phyloP scores from a whole-genome alignment of 345 rosid genomes.

The Bruguiera parviflora region DNA sequence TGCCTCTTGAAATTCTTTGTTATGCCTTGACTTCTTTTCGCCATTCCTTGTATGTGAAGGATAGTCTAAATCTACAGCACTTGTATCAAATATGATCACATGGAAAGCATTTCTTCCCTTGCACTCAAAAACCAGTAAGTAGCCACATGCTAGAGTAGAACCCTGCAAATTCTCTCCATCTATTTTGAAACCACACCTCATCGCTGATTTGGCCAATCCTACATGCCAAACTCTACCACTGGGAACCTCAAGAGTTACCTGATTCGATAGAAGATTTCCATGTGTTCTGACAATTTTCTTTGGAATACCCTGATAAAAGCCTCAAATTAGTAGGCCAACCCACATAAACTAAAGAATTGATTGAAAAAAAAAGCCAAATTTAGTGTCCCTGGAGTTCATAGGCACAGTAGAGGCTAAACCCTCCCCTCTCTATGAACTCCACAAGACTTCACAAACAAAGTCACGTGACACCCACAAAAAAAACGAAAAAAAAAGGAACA shows the following conservation, averaged over 20 bases:
- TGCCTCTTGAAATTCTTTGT: not conserved
- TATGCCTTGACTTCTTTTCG: not conserved
- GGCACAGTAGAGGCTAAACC: too few relatives aligned
- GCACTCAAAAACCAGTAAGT: conserved; percentile 23
- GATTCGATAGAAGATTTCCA: conserved; percentile 8
- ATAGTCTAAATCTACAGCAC: conserved; percentile 24
- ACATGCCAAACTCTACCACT: conserved; percentile 20
- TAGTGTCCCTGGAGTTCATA: too few relatives aligned
- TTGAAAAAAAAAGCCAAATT: too few relatives aligned
- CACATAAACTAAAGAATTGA: not conserved
- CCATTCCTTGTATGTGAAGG: not conserved
- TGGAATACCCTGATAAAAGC: conserved; percentile 22
- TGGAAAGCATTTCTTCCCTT: conserved; percentile 17
- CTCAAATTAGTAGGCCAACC: not conserved
- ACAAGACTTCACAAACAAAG: too few relatives aligned
- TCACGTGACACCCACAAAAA: too few relatives aligned
- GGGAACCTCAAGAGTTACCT: conserved; percentile 7
- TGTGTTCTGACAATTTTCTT: conserved; percentile 19
- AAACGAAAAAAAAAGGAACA: too few relatives aligned
- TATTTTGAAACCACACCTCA: conserved; percentile 16
- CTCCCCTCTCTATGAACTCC: too few relatives aligned
- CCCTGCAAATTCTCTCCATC: conserved; percentile 22
- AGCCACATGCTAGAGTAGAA: conserved; percentile 9
- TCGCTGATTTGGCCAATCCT: conserved; percentile 10
- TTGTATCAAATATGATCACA: conserved; percentile 21